Base-by-base conservation (phyloP, 2,329 filamentous ascomycete species). In the Botryosphaeria dothidea region DNA sequence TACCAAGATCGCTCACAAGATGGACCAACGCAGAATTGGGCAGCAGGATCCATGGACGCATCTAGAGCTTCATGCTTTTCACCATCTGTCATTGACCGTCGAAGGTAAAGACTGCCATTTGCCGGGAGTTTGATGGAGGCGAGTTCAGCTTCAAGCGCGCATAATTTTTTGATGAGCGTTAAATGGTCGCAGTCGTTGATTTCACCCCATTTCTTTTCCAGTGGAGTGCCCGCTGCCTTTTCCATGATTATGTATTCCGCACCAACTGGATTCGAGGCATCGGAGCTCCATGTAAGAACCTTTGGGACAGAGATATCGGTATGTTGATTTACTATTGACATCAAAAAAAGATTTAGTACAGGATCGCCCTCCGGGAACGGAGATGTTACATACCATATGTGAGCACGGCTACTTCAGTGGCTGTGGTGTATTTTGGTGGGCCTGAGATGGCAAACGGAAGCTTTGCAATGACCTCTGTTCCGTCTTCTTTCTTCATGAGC, bases 361-460 rank as follows among this genome's bases (percentile, higher is more conserved):
- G 3, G n/a, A 45, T 45, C 11, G 31, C 5, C 11, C 6, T 34
- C 31, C 15, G 9, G 7, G 7, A 45, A 45, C 9, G 45, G 41
- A 41, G n/a, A 51, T 65, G 43, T 4, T 11, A 56, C 73, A 65
- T 69, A 74, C 71, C 46, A 68, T 71, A 73, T 46, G 70, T 65
- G 66, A 77, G 73, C 15, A 75, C 74, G 23, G 76, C 76, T 8
- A 74, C 75, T 65, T 76, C 74, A 56, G 74, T 76, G 2, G 75
- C 75, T 13, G 75, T 78, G 3, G 69, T 73, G 46, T 73, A 73
- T 46, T 73, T 71, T 0, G 69, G 64, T 4, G 67, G 67, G 4
- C 76, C 74, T 48, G 74, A 71, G 11, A 34, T 34, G 11, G 31
- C 5, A 65, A 73, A 75, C 1, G 71, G 73, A 1, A 75, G 34